phyloP scores from a whole-genome alignment of 1,284 basidiomycete genomes.

The Termitomyces sp. region DNA sequence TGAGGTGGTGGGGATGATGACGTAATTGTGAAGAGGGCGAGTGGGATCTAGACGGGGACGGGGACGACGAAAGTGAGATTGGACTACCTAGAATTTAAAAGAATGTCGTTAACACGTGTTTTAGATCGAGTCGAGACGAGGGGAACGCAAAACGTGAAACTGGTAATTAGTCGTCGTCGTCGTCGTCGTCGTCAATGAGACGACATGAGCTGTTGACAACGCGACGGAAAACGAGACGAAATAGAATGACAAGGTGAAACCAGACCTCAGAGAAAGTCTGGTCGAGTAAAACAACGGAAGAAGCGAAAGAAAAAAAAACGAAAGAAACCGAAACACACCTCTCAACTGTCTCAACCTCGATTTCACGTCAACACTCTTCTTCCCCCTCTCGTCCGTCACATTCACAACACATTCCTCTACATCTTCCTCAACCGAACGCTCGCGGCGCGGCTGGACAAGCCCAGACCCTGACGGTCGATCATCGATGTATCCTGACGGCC shows the following conservation, averaged over 20 bases:
- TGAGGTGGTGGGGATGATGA: neutral
- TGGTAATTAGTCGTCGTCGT: no score
- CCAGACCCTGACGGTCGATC: neutral
- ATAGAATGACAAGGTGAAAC: no score
- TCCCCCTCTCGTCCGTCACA: conserved; percentile 6
- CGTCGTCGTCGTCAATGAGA: no score
- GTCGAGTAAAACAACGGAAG: neutral
- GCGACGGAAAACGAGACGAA: neutral
- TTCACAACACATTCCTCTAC: neutral
- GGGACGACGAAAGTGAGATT: neutral
- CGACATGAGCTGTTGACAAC: no score
- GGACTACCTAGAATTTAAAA: neutral
- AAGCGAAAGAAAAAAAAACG: neutral
- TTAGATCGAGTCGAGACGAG: no score
- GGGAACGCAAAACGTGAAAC: neutral
- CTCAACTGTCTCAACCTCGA: conserved; percentile 6
- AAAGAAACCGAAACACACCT: neutral
- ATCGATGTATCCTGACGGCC: neutral
- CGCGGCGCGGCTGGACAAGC: neutral
- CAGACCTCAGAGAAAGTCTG: no score
- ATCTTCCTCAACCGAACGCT: neutral
- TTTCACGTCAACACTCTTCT: neutral
- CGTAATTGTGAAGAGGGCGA: neutral
- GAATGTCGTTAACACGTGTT: neutral
- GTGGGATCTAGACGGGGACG: conserved; percentile 2